Evolutionary conservation across 129 eudicot genomes (phyloP).

Genomic region (Calendula officinalis): DNA sequence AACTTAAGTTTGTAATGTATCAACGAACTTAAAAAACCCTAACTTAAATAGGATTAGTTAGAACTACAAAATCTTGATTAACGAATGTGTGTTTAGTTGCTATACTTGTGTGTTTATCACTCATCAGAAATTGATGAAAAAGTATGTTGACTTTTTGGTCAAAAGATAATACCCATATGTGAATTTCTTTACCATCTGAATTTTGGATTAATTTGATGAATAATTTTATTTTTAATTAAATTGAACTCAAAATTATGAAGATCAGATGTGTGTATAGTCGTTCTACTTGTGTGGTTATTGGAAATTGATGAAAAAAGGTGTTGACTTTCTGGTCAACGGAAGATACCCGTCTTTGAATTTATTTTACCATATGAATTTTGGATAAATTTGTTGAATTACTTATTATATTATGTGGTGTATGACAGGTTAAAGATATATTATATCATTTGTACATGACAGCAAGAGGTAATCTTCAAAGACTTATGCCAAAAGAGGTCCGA

Average conservation of each 20-base stretch:
- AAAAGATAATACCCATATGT: neutral
- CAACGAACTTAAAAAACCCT: too few relatives aligned
- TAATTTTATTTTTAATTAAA: constrained; percentile 16
- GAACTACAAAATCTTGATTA: neutral
- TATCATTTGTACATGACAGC: constrained; percentile 73
- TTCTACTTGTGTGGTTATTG: neutral
- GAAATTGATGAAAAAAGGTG: neutral
- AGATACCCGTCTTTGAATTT: constrained; percentile 25
- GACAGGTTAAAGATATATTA: constrained; percentile 70
- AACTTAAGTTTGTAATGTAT: too few relatives aligned
- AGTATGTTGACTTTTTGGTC: constrained; percentile 7
- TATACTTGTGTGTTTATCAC: neutral
- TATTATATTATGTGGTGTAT: constrained; percentile 28
- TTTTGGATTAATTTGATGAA: constrained; percentile 3
- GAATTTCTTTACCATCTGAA: constrained; percentile 58
- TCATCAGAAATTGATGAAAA: neutral
- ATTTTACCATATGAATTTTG: constrained; percentile 44
- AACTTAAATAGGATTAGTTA: too few relatives aligned
- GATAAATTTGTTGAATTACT: constrained; percentile 26
- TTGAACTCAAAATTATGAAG: neutral
- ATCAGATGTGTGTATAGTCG: neutral
- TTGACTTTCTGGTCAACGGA: constrained; percentile 1
- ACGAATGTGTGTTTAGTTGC: neutral
- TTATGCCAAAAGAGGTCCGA: constrained; percentile 68
- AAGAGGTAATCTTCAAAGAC: constrained; percentile 65